Base-by-base conservation (phyloP, 1,139 yeast genomes). In the Blastobotrys elegans region DNA sequence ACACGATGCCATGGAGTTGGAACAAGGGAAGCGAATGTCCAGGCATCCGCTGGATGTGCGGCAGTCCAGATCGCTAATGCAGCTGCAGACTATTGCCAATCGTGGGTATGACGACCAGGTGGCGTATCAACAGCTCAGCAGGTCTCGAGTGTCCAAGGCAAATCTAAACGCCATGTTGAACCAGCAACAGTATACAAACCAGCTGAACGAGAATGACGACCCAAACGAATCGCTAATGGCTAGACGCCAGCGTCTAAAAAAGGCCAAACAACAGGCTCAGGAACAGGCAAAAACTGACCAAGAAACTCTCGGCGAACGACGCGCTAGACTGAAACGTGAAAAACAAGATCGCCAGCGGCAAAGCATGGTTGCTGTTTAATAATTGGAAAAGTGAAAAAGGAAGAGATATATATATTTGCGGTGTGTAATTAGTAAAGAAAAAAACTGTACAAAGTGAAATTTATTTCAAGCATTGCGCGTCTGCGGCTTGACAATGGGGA, bases 241-340 rank as follows among this genome's bases (percentile, higher is more conserved):
- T 2, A 36, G 46, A 35, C 52, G 66, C 7, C 58, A 54, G 17
- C 57, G 68, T 27, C 51, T 64, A 45, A 56, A 54, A 44, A 46
- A 44, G 17, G 41, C 26, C 46, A 57, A 56, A 46, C 47, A 50
- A 27, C 29, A 13, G 16, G 34, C 37, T 2, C 18, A 34, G 41
- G 34, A 42, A 36, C 45, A 43, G 33, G 49, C 42, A 17, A 50
- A 46, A 37, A 53, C 56, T 1, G 56, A 48, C 34, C 47, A 42
- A 6, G 66, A 66, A 48, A 63, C 69, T 1, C 54, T 66, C 31
- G 66, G 65, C 2, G 58, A 63, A 48, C 58, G 70, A 31, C 58
- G 69, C 5, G 62, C 60, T 2, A 51, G 70, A 18, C 51, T 66
- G 14, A 54, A 53, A 46, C 57, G 48, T n/a, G 55, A 57, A 37